Evolutionary conservation across 2,329 filamentous ascomycete genomes (phyloP).

Genomic region (Sarocladium strictum): DNA sequence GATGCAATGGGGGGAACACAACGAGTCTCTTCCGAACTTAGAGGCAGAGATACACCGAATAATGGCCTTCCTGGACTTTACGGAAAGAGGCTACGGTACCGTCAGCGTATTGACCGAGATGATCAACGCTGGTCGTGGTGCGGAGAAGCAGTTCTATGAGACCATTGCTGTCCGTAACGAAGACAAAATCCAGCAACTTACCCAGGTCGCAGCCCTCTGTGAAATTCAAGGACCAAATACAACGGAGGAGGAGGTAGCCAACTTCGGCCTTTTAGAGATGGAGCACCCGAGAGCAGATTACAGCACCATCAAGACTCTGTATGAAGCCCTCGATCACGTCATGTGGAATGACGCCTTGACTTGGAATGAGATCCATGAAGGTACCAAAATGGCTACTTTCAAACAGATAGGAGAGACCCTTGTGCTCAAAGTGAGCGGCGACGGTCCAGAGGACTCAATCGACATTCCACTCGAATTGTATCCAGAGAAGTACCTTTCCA

Average conservation of each 20-base stretch:
- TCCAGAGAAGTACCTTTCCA: conserved; percentile 46
- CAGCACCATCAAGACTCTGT: conserved; percentile 33
- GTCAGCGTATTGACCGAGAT: conserved; percentile 35
- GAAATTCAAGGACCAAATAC: conserved; percentile 23
- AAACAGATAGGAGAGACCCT: conserved; percentile 44
- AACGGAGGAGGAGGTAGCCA: conserved; percentile 22
- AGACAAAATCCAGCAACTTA: conserved; percentile 24
- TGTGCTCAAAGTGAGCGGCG: conserved; percentile 37
- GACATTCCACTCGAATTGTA: conserved; percentile 48
- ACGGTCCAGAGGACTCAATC: conserved; percentile 35
- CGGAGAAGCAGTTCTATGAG: conserved; percentile 40
- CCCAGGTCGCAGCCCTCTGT: conserved; percentile 24
- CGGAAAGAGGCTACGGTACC: conserved; percentile 54
- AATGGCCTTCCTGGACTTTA: conserved; percentile 56
- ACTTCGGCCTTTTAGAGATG: conserved; percentile 38
- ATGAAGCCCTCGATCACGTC: conserved; percentile 42
- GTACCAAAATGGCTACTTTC: conserved; percentile 36
- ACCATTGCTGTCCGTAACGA: conserved; percentile 26
- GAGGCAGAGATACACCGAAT: conserved; percentile 54
- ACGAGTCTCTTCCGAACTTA: conserved; percentile 30
- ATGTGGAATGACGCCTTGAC: conserved; percentile 40
- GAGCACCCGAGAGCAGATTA: conserved; percentile 31
- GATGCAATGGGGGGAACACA: conserved; percentile 21
- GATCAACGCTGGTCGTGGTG: conserved; percentile 26
- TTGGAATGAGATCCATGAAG: conserved; percentile 27